phyloP scores from a whole-genome alignment of 306 rosid genomes.

The Fagus sylvatica region DNA sequence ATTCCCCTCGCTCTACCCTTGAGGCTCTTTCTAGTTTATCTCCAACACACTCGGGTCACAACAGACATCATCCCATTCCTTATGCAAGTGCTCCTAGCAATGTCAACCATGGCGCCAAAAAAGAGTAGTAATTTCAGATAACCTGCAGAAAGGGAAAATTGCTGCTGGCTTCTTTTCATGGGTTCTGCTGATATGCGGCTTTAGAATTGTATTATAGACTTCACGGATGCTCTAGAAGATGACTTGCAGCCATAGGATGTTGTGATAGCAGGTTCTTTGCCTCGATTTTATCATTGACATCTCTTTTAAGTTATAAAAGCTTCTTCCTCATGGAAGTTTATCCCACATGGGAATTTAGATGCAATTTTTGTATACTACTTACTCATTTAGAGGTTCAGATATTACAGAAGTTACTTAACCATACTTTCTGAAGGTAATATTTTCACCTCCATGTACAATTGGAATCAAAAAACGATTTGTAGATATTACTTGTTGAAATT shows the following conservation, averaged over 20 bases:
- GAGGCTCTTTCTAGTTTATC: conserved; percentile 33
- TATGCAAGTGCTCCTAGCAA: conserved; percentile 19
- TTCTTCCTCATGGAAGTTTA: conserved; percentile 31
- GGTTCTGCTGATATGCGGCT: conserved; percentile 14
- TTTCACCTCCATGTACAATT: conserved; percentile 14
- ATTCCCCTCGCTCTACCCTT: conserved; percentile 43
- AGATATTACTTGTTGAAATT: conserved; percentile 16
- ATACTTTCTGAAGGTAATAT: conserved; percentile 18
- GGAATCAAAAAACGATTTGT: conserved; percentile 26
- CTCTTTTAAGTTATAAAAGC: conserved; percentile 18
- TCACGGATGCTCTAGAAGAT: conserved; percentile 20
- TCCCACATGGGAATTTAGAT: conserved; percentile 29
- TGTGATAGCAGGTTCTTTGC: conserved; percentile 33
- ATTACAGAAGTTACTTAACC: conserved; percentile 24
- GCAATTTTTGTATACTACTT: conserved; percentile 41
- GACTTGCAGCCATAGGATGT: conserved; percentile 27
- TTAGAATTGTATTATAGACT: conserved; percentile 12
- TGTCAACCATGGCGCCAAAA: conserved; percentile 28
- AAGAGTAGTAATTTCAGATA: conserved; percentile 30
- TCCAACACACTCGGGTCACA: conserved; percentile 28
- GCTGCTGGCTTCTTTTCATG: conserved; percentile 3
- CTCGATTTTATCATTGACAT: conserved; percentile 12
- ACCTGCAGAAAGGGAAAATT: conserved; percentile 22
- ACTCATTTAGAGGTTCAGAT: conserved; percentile 38
- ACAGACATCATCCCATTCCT: conserved; percentile 25